Conservation (phyloP, 768 basidiomycete genomes). For the Lentinula sp. region DNA sequence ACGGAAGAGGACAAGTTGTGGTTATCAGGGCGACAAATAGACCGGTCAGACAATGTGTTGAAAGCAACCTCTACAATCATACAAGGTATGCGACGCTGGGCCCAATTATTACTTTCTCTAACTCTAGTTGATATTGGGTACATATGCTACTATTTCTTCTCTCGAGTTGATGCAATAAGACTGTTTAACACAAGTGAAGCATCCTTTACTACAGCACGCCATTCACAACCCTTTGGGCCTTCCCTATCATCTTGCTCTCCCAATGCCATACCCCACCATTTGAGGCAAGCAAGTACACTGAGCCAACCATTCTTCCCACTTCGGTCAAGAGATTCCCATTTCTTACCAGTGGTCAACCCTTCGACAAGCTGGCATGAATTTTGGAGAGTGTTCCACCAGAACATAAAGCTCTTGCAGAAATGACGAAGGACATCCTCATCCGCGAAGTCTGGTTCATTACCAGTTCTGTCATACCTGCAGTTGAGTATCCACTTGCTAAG, state of each 20-base stretch:
- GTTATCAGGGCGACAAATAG: slow-evolving; percentile 98
- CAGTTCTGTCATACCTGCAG: neutral
- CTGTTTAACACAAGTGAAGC: neutral
- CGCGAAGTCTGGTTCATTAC: neutral
- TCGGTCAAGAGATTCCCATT: neutral
- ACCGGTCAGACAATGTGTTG: slow-evolving; percentile 37
- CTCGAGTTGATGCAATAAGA: neutral
- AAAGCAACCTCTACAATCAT: no score
- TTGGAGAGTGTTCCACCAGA: neutral
- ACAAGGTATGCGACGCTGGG: no score
- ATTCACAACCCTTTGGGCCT: neutral
- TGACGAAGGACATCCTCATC: neutral
- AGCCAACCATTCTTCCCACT: neutral
- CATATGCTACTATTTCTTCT: no score
- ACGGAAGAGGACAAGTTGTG: slow-evolving; percentile 93
- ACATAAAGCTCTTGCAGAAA: neutral
- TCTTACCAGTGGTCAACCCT: neutral
- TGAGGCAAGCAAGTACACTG: neutral
- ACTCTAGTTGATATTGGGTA: no score
- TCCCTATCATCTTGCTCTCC: neutral
- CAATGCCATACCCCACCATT: neutral
- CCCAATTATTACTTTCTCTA: no score
- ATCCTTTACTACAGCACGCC: neutral
- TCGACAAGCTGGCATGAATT: no score
- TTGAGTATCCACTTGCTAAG: neutral